Conservation (phyloP, 306 rosid species). For the Gastrolobium villosum region DNA sequence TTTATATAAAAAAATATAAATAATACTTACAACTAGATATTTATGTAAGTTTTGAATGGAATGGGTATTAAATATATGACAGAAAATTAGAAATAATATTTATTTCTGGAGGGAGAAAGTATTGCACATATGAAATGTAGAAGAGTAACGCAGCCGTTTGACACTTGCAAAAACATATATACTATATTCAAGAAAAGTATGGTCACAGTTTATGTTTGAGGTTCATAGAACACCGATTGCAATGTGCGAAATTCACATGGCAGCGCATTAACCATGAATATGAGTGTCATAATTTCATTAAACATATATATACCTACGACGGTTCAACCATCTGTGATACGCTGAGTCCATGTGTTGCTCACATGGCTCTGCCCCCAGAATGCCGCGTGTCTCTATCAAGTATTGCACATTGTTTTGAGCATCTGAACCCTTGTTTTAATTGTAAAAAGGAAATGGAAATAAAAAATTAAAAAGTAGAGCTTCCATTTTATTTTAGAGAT, state of each 20-base stretch:
- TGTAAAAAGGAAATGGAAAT: too few species aligned
- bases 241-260: constrained; percentile 40
- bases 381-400: constrained; percentile 50
- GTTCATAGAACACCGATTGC: neutral
- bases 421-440: too few species aligned
- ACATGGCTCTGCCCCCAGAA: constrained; percentile 47
- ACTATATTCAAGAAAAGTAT: neutral
- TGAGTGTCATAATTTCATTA: constrained; percentile 1
- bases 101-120: too few species aligned
- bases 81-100: too few species aligned
- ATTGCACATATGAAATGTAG: too few species aligned
- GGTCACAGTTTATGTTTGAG: constrained; percentile 12
- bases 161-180: neutral
- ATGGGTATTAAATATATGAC: too few species aligned
- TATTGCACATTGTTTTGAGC: too few species aligned
- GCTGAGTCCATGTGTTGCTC: constrained; percentile 45
- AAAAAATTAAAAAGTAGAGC: too few species aligned
- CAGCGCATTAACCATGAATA: neutral
- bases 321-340: neutral
- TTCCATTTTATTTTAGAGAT: too few species aligned
- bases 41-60: too few species aligned
- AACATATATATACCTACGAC: neutral
- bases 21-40: too few species aligned
- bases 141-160: neutral
- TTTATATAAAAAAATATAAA: too few species aligned